A percentile compares a stretch with the other conserved stretches of the same genome.
Conservation (phyloP, 345 rosid genomes). For the Citrus reticulata region DNA sequence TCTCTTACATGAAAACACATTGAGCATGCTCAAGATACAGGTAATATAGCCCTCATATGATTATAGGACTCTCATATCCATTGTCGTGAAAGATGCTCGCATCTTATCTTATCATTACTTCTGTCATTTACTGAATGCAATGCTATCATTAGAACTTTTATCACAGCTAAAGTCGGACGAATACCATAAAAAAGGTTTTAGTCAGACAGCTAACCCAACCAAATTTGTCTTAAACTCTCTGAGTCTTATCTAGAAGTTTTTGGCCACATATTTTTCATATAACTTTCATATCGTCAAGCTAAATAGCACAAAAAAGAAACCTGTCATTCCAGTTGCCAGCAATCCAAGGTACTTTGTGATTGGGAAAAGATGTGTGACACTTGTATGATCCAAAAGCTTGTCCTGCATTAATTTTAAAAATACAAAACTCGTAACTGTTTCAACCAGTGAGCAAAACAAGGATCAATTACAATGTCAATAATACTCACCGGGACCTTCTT, state of each 20-base stretch:
- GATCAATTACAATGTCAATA: background rate
- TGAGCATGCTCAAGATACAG: background rate
- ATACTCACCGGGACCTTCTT: slow-evolving; percentile 96
- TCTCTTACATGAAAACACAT: background rate
- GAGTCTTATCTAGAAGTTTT: background rate
- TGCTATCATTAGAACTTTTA: background rate
- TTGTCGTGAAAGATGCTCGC: too few relatives aligned
- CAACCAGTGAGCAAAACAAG: background rate
- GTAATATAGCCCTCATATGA: background rate
- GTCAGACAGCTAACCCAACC: background rate
- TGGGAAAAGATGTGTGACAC: slow-evolving; percentile 89
- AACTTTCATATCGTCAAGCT: background rate
- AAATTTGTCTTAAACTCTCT: background rate
- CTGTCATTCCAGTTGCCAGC: slow-evolving; percentile 96
- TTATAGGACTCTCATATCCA: background rate
- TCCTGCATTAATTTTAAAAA: slow-evolving; percentile 48
- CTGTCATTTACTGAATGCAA: background rate
- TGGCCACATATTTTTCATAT: background rate
- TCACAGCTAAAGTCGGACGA: background rate
- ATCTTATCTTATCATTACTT: background rate
- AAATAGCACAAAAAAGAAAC: slow-evolving; percentile 27
- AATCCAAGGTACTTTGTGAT: slow-evolving; percentile 88
- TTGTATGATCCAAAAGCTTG: slow-evolving; percentile 97
- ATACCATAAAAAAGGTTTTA: background rate
- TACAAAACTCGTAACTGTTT: slow-evolving; percentile 1